Percentiles rank a stretch among this genome's conserved stretches.
phyloP scores from a whole-genome alignment of 768 basidiomycete genomes.

The Amanita pallidorosea region DNA sequence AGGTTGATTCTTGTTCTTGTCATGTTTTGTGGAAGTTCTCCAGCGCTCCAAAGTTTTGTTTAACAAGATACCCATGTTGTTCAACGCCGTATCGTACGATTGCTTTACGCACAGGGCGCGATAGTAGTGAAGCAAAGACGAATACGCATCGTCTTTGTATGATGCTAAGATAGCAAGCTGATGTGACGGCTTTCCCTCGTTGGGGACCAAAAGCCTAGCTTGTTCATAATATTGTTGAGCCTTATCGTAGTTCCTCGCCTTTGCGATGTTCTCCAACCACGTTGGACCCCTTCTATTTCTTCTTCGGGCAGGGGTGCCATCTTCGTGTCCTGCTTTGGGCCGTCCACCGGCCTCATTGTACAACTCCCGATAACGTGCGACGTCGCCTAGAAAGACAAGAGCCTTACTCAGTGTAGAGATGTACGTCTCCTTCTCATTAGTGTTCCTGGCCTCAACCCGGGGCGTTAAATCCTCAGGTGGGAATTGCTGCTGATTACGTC shows the following conservation, averaged over 20 bases:
- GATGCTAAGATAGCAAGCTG: conserved; percentile 90
- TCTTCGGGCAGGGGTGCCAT: conserved; percentile 29
- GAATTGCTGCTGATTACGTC: conserved; percentile 54
- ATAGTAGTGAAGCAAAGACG: conserved; percentile 78
- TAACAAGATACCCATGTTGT: conserved; percentile 72
- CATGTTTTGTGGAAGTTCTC: conserved; percentile 31
- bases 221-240: conserved; percentile 80
- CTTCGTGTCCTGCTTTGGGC: conserved; percentile 59
- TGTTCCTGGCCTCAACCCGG: conserved; percentile 27
- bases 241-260: conserved; percentile 59
- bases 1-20: conserved; percentile 20
- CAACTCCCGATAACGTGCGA: conserved; percentile 86
- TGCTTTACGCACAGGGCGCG: conserved; percentile 79
- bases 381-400: conserved; percentile 86
- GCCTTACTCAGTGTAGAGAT: conserved; percentile 80
- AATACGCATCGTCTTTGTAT: conserved; percentile 76
- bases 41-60: conserved; percentile 55
- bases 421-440: conserved; percentile 47
- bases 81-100: conserved; percentile 80
- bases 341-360: conserved; percentile 69
- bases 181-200: conserved; percentile 91
- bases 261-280: conserved; percentile 35
- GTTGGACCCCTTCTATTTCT: conserved; percentile 32
- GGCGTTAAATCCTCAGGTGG: conserved; percentile 40
- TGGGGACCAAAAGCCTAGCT: conserved; percentile 70